phyloP scores from a whole-genome alignment of 108 stramenopile species.

The Fragilaria crotonensis region DNA sequence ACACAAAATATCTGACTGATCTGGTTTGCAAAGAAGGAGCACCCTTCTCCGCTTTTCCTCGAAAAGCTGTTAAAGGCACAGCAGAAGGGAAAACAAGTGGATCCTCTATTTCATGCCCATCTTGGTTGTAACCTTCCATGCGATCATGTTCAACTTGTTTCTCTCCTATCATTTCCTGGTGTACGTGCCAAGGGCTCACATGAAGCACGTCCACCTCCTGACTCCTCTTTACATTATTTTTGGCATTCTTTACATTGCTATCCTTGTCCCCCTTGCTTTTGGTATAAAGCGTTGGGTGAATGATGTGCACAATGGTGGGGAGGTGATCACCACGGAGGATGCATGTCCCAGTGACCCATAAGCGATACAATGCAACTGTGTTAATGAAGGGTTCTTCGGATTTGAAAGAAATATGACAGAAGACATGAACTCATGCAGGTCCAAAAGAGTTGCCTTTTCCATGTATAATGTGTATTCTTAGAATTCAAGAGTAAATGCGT shows the following conservation, averaged over 20 bases:
- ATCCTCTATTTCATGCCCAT: background rate
- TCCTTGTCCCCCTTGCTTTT: background rate
- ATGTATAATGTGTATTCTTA: too few species aligned
- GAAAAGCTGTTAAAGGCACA: background rate
- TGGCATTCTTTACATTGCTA: background rate
- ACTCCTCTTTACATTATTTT: background rate
- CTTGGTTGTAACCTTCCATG: background rate
- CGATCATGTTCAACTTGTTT: background rate
- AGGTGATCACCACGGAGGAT: background rate
- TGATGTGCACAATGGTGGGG: background rate
- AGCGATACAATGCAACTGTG: too few species aligned
- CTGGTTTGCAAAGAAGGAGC: background rate
- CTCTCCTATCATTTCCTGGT: too few species aligned
- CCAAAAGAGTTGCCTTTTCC: too few species aligned
- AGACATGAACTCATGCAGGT: too few species aligned
- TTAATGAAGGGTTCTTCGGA: too few species aligned
- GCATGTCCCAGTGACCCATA: too few species aligned
- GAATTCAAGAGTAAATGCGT: too few species aligned
- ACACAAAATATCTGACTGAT: background rate
- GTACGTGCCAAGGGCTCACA: too few species aligned
- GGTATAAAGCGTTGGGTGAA: background rate
- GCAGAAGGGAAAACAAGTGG: background rate
- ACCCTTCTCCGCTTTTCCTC: background rate
- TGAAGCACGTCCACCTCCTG: too few species aligned
- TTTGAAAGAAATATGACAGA: too few species aligned